These are phyloP conservation scores for Coemansia sp. DNA, from an alignment of 192 early-diverging fungal species.

Conservation along the genomic window DNA sequence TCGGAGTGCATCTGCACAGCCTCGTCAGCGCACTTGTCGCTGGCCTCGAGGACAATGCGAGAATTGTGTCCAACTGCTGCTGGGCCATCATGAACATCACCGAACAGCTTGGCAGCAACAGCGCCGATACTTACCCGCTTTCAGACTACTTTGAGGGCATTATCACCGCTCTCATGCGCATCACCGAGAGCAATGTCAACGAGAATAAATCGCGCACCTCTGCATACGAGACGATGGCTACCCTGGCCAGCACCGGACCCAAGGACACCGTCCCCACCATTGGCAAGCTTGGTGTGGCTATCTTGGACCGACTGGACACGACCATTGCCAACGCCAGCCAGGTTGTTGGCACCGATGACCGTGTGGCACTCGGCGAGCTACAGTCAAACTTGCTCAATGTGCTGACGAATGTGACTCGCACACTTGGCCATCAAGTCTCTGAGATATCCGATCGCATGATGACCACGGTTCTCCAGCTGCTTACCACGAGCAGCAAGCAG, in stretches of 20 bases:
- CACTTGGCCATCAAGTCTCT: constrained; percentile 69
- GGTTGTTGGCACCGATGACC: constrained; percentile 82
- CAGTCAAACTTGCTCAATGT: constrained; percentile 93
- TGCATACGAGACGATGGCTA: constrained; percentile 91
- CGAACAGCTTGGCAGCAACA: constrained; percentile 71
- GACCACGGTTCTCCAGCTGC: constrained; percentile 78
- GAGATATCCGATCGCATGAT: constrained; percentile 87
- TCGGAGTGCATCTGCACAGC: constrained; percentile 67
- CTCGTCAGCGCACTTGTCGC: constrained; percentile 74
- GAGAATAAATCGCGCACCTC: constrained; percentile 89
- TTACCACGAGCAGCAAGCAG: constrained; percentile 67
- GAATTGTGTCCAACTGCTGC: constrained; percentile 94
- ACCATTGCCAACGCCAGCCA: constrained; percentile 74
- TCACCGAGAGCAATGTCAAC: constrained; percentile 69
- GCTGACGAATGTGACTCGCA: constrained; percentile 82
- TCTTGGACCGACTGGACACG: constrained; percentile 77
- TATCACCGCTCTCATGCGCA: constrained; percentile 70
- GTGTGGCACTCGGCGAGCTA: constrained; percentile 75
- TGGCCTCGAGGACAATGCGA: constrained; percentile 82
- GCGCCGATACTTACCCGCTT: constrained; percentile 66
- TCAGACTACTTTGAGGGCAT: constrained; percentile 86
- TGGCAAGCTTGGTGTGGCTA: constrained; percentile 68
- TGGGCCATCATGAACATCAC: constrained; percentile 94
- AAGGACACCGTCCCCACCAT: constrained; percentile 79
- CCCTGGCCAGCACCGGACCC: constrained; percentile 69